A percentile compares a stretch with the other conserved stretches of the same genome.
Evolutionary conservation across 2,329 filamentous ascomycete genomes (phyloP).

Genomic region (Esteya vermicola): DNA sequence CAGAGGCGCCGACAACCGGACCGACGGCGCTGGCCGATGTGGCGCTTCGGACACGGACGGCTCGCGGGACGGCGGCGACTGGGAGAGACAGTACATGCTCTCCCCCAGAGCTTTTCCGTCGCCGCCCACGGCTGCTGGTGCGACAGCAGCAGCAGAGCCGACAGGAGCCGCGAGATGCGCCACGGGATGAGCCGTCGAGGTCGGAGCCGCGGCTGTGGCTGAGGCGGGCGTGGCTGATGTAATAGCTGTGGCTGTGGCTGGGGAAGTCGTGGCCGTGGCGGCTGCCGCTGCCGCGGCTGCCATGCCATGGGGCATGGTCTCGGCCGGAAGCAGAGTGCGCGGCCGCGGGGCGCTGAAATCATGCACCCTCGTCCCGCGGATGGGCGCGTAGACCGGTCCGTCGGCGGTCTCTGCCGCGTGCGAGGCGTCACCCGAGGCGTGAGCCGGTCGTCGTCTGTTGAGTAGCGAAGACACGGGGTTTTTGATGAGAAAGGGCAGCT

Average conservation of each 20-base stretch:
- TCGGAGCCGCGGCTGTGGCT: no score
- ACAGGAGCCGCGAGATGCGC: no score
- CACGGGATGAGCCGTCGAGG: no score
- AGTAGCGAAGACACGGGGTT: slow-evolving; percentile 46
- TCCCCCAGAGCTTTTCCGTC: no score
- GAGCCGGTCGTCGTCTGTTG: slow-evolving; percentile 39
- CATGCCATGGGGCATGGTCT: no score
- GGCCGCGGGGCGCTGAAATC: slow-evolving; percentile 50
- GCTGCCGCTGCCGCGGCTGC: slow-evolving; percentile 2
- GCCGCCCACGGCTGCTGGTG: no score
- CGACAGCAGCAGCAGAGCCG: no score
- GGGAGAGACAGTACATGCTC: no score
- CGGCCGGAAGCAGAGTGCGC: slow-evolving; percentile 23
- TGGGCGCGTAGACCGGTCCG: slow-evolving; percentile 45
- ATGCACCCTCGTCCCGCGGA: slow-evolving; percentile 49
- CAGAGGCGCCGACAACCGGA: not conserved
- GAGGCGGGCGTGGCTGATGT: no score
- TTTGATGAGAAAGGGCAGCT: slow-evolving; percentile 39
- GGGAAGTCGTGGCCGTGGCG: not conserved
- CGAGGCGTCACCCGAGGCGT: slow-evolving; percentile 28
- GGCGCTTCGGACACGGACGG: no score
- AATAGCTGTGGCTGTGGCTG: not conserved
- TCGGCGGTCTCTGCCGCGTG: slow-evolving; percentile 26
- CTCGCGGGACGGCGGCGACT: no score
- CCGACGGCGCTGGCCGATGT: no score